phyloP scores from a whole-genome alignment of 495 filamentous ascomycete genomes.

The Chaetomium fimeti region DNA sequence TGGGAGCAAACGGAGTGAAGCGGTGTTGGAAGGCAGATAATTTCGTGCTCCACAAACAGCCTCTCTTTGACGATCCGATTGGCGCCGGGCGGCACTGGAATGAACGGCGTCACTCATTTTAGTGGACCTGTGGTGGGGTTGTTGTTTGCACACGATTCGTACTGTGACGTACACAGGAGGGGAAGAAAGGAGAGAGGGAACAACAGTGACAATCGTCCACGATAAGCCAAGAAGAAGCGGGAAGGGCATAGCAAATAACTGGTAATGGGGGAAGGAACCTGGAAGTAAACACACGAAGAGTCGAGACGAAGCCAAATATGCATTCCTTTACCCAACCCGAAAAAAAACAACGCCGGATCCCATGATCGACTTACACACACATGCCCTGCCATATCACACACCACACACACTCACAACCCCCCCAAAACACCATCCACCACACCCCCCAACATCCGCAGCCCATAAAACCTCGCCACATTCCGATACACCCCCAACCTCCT shows the following conservation, averaged over 20 bases:
- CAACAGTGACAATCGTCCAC: no score
- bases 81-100: not conserved
- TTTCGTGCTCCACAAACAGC: not conserved
- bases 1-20: not conserved
- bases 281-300: no score
- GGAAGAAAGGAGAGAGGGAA: no score
- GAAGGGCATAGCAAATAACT: no score
- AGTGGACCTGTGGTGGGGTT: no score
- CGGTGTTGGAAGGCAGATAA: not conserved
- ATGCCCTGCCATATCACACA: not conserved
- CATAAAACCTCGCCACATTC: constrained; percentile 74
- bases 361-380: not conserved
- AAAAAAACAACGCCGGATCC: not conserved
- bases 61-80: not conserved
- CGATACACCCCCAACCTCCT: constrained; percentile 65
- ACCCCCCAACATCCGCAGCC: constrained; percentile 71
- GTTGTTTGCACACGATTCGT: no score
- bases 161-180: no score
- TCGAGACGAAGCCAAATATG: no score
- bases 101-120: not conserved
- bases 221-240: no score
- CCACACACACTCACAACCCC: constrained; percentile 30
- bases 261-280: no score
- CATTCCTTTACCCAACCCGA: no score
- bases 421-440: constrained; percentile 64